phyloP scores from a whole-genome alignment of 176 grass and related monocot species.

The Cocos nucifera region DNA sequence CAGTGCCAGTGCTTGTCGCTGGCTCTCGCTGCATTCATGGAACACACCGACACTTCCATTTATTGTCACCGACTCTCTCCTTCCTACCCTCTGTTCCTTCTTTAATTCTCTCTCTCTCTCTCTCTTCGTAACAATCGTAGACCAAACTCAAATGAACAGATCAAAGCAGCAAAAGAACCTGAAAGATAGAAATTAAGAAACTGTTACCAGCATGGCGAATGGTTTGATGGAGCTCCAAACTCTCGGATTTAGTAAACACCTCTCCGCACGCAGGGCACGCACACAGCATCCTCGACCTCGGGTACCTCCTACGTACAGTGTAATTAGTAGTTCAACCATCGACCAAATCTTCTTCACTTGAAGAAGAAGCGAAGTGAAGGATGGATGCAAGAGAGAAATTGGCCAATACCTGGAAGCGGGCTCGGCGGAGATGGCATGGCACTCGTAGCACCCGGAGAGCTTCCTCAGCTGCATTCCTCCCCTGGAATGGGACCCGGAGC shows the following conservation, averaged over 20 bases:
- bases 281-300: conserved; percentile 53
- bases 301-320: conserved; percentile 48
- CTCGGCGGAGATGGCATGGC: conserved; percentile 8
- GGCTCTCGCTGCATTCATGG: too few species aligned
- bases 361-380: too few species aligned
- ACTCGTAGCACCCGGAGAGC: conserved; percentile 20
- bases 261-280: conserved; percentile 70
- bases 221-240: conserved; percentile 80
- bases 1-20: too few species aligned
- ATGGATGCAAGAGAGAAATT: too few species aligned
- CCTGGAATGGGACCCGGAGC: not conserved
- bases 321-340: too few species aligned
- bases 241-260: conserved; percentile 77
- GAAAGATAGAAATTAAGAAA: not conserved
- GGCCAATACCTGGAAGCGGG: not conserved
- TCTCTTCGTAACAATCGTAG: conserved; percentile 12
- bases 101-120: too few species aligned
- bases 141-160: conserved; percentile 12
- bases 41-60: too few species aligned
- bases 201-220: conserved; percentile 62
- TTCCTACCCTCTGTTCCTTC: too few species aligned
- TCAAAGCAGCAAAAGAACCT: not conserved
- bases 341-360: too few species aligned
- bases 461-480: conserved; percentile 5
- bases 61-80: too few species aligned